Evolutionary conservation across 768 basidiomycete genomes (phyloP).

Genomic region (Amanita pseudoporphyria): DNA sequence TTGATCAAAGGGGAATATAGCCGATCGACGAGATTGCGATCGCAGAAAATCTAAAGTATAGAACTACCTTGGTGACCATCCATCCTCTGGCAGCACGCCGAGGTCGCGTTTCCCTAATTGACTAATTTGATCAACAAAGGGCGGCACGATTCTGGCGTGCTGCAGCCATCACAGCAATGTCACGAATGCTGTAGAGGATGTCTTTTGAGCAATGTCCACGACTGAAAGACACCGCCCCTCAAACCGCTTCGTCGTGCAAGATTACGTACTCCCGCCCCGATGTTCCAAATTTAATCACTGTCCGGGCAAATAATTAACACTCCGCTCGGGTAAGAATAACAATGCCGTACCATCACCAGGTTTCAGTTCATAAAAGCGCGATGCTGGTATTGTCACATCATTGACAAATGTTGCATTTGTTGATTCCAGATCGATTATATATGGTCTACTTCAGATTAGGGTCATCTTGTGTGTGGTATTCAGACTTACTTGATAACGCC

Average conservation of each 20-base stretch:
- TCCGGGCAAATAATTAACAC: constrained; percentile 1
- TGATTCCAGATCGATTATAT: constrained; percentile 97
- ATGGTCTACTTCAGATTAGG: constrained; percentile 49
- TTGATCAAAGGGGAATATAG: background rate
- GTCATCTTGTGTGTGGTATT: background rate
- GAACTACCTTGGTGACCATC: background rate
- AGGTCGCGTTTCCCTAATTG: background rate
- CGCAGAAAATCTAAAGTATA: background rate
- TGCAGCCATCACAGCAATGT: background rate
- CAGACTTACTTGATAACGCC: constrained; percentile 70
- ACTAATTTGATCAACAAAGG: background rate
- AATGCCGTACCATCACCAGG: constrained; percentile 58
- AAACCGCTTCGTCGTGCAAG: constrained; percentile 66
- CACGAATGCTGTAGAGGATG: background rate
- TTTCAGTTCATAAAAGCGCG: constrained; percentile 81
- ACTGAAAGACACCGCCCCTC: constrained; percentile 2
- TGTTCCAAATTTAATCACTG: constrained; percentile 82
- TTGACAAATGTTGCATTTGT: constrained; percentile 95
- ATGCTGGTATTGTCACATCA: constrained; percentile 71
- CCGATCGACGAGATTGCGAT: background rate
- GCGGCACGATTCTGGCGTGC: background rate
- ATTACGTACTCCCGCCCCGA: constrained; percentile 80
- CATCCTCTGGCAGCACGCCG: background rate
- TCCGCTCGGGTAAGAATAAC: constrained; percentile 1
- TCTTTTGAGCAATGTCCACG: background rate